These are phyloP conservation scores for Citrullus amarus DNA, from an alignment of 306 rosid genomes.

Conservation along the genomic window DNA sequence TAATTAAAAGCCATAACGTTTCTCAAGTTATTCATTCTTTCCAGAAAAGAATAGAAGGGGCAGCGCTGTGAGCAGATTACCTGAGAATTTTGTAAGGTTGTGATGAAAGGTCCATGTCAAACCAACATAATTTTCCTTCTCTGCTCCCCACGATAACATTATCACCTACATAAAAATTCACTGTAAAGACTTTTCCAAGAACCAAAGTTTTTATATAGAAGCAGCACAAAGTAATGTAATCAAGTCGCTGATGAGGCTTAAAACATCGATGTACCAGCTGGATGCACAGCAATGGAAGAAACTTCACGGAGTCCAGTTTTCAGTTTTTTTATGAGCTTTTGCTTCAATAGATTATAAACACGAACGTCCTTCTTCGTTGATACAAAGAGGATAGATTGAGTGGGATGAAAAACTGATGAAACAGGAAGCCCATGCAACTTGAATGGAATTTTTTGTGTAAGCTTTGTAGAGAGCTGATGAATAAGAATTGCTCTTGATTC, in stretches of 20 bases:
- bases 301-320: conserved; percentile 82
- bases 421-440: conserved; percentile 83
- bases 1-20: neutral
- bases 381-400: conserved; percentile 61
- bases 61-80: conserved; percentile 31
- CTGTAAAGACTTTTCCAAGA: neutral
- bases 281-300: conserved; percentile 83
- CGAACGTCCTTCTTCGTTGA: conserved; percentile 66
- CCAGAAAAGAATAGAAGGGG: neutral
- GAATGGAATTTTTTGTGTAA: conserved; percentile 64
- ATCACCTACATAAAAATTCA: conserved; percentile 50
- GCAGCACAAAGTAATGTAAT: neutral
- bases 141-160: conserved; percentile 90
- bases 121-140: conserved; percentile 96
- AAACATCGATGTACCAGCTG: conserved; percentile 41
- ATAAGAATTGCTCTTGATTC: conserved; percentile 74
- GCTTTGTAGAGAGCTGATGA: conserved; percentile 71
- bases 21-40: neutral
- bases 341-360: conserved; percentile 61
- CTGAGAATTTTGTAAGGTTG: conserved; percentile 58
- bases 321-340: conserved; percentile 53
- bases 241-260: neutral
- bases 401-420: conserved; percentile 73
- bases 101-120: conserved; percentile 95
- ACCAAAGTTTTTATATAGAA: neutral